Evolutionary conservation across 2,329 filamentous ascomycete species (phyloP).

Genomic region (Colletotrichum sp.): DNA sequence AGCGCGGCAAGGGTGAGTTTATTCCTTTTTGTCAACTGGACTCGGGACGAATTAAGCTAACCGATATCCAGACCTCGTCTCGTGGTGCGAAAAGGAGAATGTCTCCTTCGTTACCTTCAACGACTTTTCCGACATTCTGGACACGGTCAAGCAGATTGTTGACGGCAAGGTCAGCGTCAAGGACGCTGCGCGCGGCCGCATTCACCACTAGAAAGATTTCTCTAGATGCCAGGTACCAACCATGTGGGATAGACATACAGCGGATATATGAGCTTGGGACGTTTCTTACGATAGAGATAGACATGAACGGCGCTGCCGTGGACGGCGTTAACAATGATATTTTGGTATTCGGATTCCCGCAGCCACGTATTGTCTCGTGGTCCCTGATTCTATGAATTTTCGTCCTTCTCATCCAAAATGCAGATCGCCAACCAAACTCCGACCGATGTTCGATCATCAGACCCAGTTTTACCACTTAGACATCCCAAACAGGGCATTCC

Average conservation of each 20-base stretch:
- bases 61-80: conserved; percentile 72
- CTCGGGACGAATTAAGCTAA: not conserved
- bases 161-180: conserved; percentile 73
- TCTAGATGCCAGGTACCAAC: not conserved
- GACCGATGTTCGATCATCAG: not conserved
- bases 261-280: not conserved
- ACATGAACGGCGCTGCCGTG: not conserved
- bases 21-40: not conserved
- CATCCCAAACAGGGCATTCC: not conserved
- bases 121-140: conserved; percentile 81
- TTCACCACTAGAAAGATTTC: not conserved
- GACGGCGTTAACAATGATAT: not conserved
- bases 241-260: not conserved
- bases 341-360: not conserved
- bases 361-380: not conserved
- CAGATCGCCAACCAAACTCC: not conserved
- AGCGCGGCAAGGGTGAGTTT: conserved; percentile 80
- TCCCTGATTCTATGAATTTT: not conserved
- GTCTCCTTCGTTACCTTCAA: conserved; percentile 89
- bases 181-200: conserved; percentile 65
- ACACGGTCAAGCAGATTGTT: conserved; percentile 78
- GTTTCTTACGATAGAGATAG: conserved; percentile 8
- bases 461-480: not conserved
- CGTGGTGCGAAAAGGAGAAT: conserved; percentile 82
- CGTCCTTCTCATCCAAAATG: not conserved